Percentiles rank a stretch among this genome's conserved stretches.
phyloP scores from a whole-genome alignment of 2,329 filamentous ascomycete genomes.

The Thermothelomyces thermophilus region DNA sequence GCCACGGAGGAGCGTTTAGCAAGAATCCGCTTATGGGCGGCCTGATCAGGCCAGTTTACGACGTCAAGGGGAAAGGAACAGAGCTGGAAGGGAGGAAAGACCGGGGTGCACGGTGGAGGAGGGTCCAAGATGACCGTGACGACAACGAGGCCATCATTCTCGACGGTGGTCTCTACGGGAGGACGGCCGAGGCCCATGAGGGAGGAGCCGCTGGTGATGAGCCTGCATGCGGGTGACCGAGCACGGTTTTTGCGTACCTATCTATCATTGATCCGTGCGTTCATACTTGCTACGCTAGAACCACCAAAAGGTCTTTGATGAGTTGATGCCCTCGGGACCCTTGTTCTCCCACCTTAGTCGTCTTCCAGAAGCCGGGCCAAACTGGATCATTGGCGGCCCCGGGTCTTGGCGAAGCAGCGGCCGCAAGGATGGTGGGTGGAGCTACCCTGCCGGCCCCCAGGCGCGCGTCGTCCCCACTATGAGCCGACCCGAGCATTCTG shows the following conservation, averaged over 20 bases:
- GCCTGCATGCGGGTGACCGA: constrained; percentile 34
- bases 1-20: constrained; percentile 51
- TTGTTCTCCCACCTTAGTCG: not conserved
- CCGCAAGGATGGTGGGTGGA: not conserved
- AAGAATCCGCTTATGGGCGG: constrained; percentile 60
- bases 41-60: constrained; percentile 58
- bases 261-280: too few relatives aligned
- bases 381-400: not conserved
- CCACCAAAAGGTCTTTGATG: too few relatives aligned
- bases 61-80: constrained; percentile 46
- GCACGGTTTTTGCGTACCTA: too few relatives aligned
- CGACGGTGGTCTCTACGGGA: constrained; percentile 48
- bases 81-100: constrained; percentile 39
- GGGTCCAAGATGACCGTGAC: constrained; percentile 54
- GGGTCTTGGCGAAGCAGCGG: constrained; percentile 5
- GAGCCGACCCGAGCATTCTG: not conserved
- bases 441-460: not conserved
- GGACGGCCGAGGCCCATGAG: constrained; percentile 19
- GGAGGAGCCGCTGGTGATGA: constrained; percentile 28
- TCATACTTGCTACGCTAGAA: too few relatives aligned
- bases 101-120: constrained; percentile 45
- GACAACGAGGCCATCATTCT: constrained; percentile 55
- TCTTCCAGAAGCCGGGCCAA: not conserved
- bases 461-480: constrained; percentile 4
- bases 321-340: too few relatives aligned